phyloP scores from a whole-genome alignment of 208 protist genomes.

The Leishmania martiniquensis region DNA sequence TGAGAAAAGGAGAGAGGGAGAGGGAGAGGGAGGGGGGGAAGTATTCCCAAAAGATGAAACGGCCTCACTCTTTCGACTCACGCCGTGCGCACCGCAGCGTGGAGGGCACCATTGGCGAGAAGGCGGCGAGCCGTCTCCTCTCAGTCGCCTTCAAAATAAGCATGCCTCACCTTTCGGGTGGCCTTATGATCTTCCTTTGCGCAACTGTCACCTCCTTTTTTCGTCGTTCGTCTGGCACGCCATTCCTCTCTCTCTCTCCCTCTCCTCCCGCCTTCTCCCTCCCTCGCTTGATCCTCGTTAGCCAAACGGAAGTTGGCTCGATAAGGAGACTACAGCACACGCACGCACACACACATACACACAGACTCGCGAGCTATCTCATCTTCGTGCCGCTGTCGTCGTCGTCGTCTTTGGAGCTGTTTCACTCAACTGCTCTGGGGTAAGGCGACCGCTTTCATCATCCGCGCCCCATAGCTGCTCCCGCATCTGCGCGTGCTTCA shows the following conservation, averaged over 20 bases:
- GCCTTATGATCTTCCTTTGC: not conserved
- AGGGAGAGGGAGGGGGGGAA: no score
- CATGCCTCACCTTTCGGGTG: not conserved
- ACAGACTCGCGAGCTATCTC: not conserved
- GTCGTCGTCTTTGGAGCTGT: not conserved
- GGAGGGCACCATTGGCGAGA: not conserved
- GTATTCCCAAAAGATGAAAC: not conserved
- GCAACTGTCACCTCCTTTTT: not conserved
- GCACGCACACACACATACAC: not conserved
- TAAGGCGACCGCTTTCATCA: not conserved
- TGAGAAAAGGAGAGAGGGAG: no score
- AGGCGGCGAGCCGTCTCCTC: not conserved
- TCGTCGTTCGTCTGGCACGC: not conserved
- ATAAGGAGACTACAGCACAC: not conserved
- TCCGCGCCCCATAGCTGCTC: not conserved
- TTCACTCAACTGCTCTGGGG: no score
- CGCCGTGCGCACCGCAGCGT: not conserved
- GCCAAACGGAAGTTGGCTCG: constrained; percentile 3
- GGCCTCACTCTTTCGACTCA: not conserved
- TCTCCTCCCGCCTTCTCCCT: not conserved
- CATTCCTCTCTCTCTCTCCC: not conserved
- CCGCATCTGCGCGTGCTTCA: not conserved
- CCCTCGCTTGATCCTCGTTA: not conserved
- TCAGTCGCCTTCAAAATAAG: not conserved
- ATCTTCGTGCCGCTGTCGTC: not conserved